Base-by-base conservation (phyloP, 2,329 filamentous ascomycete genomes). In the Didymella pomorum region DNA sequence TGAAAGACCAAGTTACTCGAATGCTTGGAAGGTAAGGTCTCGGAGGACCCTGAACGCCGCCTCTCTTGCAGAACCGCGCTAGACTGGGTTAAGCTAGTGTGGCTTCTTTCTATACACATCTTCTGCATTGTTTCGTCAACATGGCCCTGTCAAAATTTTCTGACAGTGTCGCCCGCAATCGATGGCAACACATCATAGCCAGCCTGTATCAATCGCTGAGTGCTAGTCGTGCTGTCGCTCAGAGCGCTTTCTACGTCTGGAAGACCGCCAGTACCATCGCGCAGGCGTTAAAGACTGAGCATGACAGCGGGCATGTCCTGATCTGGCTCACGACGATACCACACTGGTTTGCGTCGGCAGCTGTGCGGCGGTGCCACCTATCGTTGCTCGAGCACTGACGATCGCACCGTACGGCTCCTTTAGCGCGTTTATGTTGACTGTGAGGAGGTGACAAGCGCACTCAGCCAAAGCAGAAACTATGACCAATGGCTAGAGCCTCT, bases 11-110 rank as follows among this genome's bases (percentile, higher is more conserved):
- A 16, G 10, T 20, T 49, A n/a, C 23, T 20, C 7, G 18, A 37
- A 41, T 55, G n/a, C 45, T 12, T 18, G 18, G 10, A 3, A 31
- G 29, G 16, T 31, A 25, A 50, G 46, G 50, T 39, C 39, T 29
- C 16, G 12, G 4, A 20, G 11, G 21, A 46, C 46, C 39, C 47
- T 42, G 31, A 18, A 46, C 41, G 31, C 20, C 11, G 31, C 21
- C 43, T 37, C 28, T 39, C 18, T 41, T 21, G 37, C 37, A 25
- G 5, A 35, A n/a, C 6, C 11, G 25, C 53, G 47, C 53, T 56
- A 56, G 41, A 12, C 39, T n/a, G 2, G 18, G 35, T 2, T 16
- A 39, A 21, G 35, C 35, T 39, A 39, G n/a, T 18, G 6, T 39
- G 35, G n/a, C 35, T 10, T n/a, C n/a, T 6, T 39, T n/a, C n/a